Evolutionary conservation across 257 asterid species (phyloP).

Genomic region (Haberlea rhodopensis): DNA sequence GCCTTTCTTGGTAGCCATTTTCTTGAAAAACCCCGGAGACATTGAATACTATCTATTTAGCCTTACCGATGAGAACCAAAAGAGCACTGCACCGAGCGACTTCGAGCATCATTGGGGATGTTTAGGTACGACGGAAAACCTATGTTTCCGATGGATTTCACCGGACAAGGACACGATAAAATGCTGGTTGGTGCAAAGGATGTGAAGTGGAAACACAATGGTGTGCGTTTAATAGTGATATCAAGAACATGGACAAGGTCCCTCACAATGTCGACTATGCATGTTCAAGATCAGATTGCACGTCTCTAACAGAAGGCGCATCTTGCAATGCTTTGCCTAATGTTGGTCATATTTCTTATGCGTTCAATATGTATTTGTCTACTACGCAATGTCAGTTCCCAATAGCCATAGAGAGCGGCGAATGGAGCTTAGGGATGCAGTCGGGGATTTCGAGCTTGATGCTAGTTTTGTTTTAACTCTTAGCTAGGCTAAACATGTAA

Average conservation of each 20-base stretch:
- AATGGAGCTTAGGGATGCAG: conserved; percentile 6
- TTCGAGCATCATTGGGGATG: conserved; percentile 73
- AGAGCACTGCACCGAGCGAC: conserved; percentile 42
- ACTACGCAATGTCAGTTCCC: conserved; percentile 45
- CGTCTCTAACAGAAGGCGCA: conserved; percentile 22
- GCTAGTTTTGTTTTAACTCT: not conserved
- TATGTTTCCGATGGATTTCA: conserved; percentile 52
- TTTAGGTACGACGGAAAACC: conserved; percentile 65
- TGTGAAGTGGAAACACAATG: conserved; percentile 47
- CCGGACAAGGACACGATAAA: conserved; percentile 35
- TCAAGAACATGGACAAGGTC: not conserved
- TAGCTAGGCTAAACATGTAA: no score
- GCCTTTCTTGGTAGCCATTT: no score
- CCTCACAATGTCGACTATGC: conserved; percentile 33
- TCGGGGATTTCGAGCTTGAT: conserved; percentile 17
- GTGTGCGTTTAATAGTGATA: conserved; percentile 44
- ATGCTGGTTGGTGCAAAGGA: conserved; percentile 46
- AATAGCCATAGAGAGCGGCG: conserved; percentile 40
- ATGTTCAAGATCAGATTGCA: conserved; percentile 45
- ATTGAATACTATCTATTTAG: conserved; percentile 60
- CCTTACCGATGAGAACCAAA: conserved; percentile 57
- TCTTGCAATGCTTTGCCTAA: conserved; percentile 30
- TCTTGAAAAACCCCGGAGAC: conserved; percentile 31
- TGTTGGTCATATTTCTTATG: conserved; percentile 33
- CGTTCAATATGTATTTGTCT: conserved; percentile 48